Base-by-base conservation (phyloP, 495 filamentous ascomycete species). In the Xylaria palmicola region DNA sequence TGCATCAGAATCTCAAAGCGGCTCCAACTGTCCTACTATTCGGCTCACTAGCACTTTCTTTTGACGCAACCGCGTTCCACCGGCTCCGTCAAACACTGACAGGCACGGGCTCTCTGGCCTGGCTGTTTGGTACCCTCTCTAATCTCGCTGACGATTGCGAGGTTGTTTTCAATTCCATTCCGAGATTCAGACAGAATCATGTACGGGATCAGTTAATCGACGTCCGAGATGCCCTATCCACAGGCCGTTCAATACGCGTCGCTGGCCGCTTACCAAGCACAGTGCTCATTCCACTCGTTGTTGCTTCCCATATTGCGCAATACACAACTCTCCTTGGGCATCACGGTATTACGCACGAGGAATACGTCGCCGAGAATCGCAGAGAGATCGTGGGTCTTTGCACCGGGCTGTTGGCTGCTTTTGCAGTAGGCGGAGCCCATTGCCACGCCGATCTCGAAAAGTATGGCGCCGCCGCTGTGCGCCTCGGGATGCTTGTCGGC, bases 321-420 rank as follows among this genome's bases (percentile, higher is more conserved):
- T 44, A 44, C 17, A 10, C 10, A 6, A 20, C n/a, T 44, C 17
- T 20, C 41, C 9, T 44, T 3, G 41, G 22, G 41, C 17, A 20
- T 19, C n/a, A 20, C 4, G 41, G 17, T 4, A 19, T 24, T 3
- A 44, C 41, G 13, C 41, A 44, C 41, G 19, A 19, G 19, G 41
- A 44, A 24, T 44, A 44, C 41, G 17, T 44, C 17, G 4, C 5
- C 17, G n/a, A 6, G 6, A 15, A 24, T 20, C 4, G 22, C 9
- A 12, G 41, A 5, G 69, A 75, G 24, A 74, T 72, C 4, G 50
- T 79, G 1, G 79, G 79, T 10, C 74, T 81, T 40, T 83, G 79
- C 53, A 74, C 72, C 22, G 79, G 79, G 0, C 56, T 81, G n/a
- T 59, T 81, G 20, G 67, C 62, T 49, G 76, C 79, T 4, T 61